Percentiles rank a stretch among this genome's conserved stretches.
Evolutionary conservation across 371 early-diverging fungal species (phyloP).

Genomic region (Lichtheimia corymbifera): DNA sequence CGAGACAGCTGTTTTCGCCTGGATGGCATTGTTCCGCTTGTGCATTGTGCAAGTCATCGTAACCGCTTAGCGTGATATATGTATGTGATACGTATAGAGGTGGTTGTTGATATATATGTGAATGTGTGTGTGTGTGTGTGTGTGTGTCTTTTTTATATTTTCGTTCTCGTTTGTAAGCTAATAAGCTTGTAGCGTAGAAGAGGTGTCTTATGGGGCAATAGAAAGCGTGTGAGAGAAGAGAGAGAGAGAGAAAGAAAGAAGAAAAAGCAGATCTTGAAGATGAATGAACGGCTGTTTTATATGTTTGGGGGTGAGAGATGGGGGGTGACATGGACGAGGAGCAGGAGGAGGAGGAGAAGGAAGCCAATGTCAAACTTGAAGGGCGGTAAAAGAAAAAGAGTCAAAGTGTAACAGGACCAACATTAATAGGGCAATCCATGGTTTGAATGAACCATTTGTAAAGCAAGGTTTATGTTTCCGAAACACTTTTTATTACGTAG

Average conservation of each 20-base stretch:
- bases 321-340: neutral
- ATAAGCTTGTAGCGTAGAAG: slow-evolving; percentile 8
- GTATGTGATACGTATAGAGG: slow-evolving; percentile 16
- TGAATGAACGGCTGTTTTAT: slow-evolving; percentile 4
- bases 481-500: too few species aligned
- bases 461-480: too few species aligned
- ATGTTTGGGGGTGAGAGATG: slow-evolving; percentile 4
- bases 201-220: neutral
- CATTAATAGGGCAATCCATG: neutral
- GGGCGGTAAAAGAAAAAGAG: slow-evolving; percentile 23
- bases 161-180: slow-evolving; percentile 19
- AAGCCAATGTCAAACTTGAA: neutral
- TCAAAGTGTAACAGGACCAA: slow-evolving; percentile 24
- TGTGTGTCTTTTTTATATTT: slow-evolving; percentile 2
- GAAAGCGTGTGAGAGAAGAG: neutral
- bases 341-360: neutral
- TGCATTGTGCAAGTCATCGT: slow-evolving; percentile 3
- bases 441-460: neutral
- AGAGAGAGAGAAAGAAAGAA: slow-evolving; percentile 2
- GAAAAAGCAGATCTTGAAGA: slow-evolving; percentile 3
- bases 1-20: too few species aligned
- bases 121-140: slow-evolving; percentile 8
- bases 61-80: slow-evolving; percentile 5
- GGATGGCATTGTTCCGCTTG: too few species aligned
- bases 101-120: neutral